A percentile compares a stretch with the other conserved stretches of the same genome.
phyloP scores from a whole-genome alignment of 78 protist genomes.

The Bodo saltans region DNA sequence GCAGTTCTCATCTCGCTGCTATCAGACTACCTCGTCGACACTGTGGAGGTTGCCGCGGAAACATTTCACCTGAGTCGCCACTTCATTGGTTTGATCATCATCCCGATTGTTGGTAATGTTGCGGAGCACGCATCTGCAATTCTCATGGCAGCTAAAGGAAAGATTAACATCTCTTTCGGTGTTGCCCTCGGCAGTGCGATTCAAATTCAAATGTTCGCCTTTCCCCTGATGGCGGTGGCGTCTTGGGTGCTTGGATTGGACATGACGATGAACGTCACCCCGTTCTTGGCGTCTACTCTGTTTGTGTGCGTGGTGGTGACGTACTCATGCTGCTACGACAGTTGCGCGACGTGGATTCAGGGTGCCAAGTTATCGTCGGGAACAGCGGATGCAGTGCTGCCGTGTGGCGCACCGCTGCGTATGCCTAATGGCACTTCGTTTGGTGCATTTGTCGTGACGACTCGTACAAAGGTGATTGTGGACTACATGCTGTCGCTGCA shows the following conservation, averaged over 20 bases:
- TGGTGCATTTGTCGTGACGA: not conserved
- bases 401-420: not conserved
- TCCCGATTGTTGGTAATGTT: slow-evolving; percentile 29
- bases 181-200: slow-evolving; percentile 22
- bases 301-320: not conserved
- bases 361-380: not conserved
- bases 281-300: not conserved
- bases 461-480: no score
- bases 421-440: not conserved
- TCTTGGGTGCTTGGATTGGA: not conserved
- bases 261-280: not conserved
- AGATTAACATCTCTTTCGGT: slow-evolving; percentile 32
- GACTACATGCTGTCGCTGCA: no score
- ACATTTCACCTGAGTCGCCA: not conserved
- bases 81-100: not conserved
- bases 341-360: not conserved
- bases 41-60: not conserved
- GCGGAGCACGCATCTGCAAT: slow-evolving; percentile 25
- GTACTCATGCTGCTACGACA: not conserved
- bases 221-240: not conserved
- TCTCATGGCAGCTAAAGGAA: not conserved
- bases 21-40: slow-evolving; percentile 6
- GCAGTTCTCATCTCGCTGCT: not conserved
- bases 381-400: no score
- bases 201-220: slow-evolving; percentile 11